Base-by-base conservation (phyloP, 371 early-diverging fungal species). In the Amoeboaphelidium protococcarum region DNA sequence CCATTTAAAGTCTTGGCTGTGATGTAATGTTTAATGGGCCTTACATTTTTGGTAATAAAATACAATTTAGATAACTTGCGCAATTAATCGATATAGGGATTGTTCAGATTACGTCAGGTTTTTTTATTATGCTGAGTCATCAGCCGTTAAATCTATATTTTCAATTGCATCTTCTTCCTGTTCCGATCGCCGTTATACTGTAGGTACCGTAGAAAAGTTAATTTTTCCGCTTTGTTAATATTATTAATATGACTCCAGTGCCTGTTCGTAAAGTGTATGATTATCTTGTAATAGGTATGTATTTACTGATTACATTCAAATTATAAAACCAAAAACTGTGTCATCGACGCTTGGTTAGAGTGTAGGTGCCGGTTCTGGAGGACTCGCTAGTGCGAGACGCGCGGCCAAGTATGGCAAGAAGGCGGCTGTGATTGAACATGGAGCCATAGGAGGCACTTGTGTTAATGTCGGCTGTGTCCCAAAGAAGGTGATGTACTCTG, bases 401-500 rank as follows among this genome's bases (percentile, higher is more conserved):
- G 92, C 98, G 13, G 83, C 88, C 2, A 61, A 69, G 22, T 79
- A 89, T 51, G 86, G 86, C 40, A 82, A 82, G 41, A 83, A 79
- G 49, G 95, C 92, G 2, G 87, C 78, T 24, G 56, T 97, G 31
- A 62, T 95, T 49, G 97, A 97, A 62, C 72, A 68, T 46, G 69
- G 73, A 56, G 68, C 31, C 53, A 26, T 42, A 19, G 49, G 49
- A 23, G 50, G 52, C 13, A 57, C 56, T 16, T 64, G 50, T 46
- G 60, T 58, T 12, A 53, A 54, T 27, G 40, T 27, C 42, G 94
- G 97, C 23, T 97, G 96, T 57, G 94, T 96, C 21, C 98, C 98
- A 37, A 97, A 97, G 65, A 97, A 97, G 65, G 77, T 95, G 50
- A 87, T 87, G 80, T 95, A 84, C 79, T 88, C 84, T 63, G 71